Conservation (phyloP, 2,329 filamentous ascomycete species). For the Pseudogymnoascus sp. region DNA sequence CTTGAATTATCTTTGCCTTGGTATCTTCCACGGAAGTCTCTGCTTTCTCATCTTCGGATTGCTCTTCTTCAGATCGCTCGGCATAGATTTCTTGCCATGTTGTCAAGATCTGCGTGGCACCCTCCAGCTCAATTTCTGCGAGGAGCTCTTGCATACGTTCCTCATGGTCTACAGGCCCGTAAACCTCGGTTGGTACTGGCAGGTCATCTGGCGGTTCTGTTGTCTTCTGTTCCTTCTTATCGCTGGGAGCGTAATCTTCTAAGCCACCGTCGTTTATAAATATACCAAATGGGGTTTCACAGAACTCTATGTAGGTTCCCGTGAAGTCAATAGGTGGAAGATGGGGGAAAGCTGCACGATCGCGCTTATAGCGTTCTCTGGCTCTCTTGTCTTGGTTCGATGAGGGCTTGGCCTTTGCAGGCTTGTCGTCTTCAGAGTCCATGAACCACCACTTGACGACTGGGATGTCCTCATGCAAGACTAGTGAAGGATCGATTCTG, state of each 20-base stretch:
- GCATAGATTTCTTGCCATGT: background rate
- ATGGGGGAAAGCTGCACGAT: background rate
- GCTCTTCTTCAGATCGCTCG: background rate
- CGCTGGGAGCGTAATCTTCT: background rate
- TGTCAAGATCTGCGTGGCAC: background rate
- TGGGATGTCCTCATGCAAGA: background rate
- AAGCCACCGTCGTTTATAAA: background rate
- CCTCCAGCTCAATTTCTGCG: background rate
- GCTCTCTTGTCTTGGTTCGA: background rate
- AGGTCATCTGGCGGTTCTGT: background rate
- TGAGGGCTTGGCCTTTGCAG: background rate
- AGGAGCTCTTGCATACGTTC: background rate
- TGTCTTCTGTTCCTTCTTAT: background rate
- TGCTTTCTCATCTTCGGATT: background rate
- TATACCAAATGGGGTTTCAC: background rate
- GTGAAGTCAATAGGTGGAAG: background rate
- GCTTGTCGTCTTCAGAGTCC: background rate
- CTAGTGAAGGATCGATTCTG: background rate
- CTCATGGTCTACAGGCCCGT: background rate
- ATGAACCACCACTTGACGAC: background rate
- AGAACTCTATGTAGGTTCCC: background rate
- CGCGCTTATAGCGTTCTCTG: background rate
- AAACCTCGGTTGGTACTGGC: background rate
- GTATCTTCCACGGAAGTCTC: background rate
- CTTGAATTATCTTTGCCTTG: background rate